These are phyloP conservation scores for Chlorella sp. DNA, from an alignment of 139 green algal genomes.

Conservation along the genomic window DNA sequence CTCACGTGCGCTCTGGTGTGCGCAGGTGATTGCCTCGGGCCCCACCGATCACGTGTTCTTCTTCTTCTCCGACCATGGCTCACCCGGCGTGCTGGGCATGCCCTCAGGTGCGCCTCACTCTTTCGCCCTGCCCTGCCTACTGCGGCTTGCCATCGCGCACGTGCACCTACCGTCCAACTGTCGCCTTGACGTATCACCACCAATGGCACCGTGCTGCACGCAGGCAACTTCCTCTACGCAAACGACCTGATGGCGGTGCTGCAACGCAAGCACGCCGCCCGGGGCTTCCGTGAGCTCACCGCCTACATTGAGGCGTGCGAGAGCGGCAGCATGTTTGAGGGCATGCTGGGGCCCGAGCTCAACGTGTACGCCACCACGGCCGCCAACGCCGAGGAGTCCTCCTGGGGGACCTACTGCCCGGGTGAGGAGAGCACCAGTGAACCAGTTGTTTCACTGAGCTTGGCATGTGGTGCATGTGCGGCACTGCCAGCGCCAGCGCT, in stretches of 20 bases:
- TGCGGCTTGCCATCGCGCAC: neutral
- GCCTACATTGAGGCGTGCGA: conserved; percentile 83
- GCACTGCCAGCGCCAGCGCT: too few relatives aligned
- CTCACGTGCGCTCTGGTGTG: neutral
- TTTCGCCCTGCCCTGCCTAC: neutral
- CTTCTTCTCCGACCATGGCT: conserved; percentile 80
- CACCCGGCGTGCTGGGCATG: conserved; percentile 85
- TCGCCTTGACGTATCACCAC: too few relatives aligned
- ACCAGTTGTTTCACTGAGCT: too few relatives aligned
- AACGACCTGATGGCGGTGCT: conserved; percentile 76
- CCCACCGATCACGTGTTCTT: conserved; percentile 77
- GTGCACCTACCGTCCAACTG: neutral
- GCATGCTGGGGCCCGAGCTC: conserved; percentile 50
- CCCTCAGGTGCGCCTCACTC: conserved; percentile 39
- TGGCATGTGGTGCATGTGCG: too few relatives aligned
- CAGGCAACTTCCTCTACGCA: conserved; percentile 77
- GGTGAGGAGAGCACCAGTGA: conserved; percentile 2
- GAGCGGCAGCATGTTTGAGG: conserved; percentile 89
- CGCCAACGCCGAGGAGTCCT: conserved; percentile 79
- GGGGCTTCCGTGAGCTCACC: conserved; percentile 78
- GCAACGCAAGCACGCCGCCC: conserved; percentile 38
- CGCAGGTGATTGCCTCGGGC: conserved; percentile 50
- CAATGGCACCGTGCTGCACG: neutral
- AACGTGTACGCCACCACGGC: conserved; percentile 78
- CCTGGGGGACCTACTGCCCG: conserved; percentile 91